phyloP scores from a whole-genome alignment of 2,329 filamentous ascomycete genomes.

The Mycosphaerella sp. region DNA sequence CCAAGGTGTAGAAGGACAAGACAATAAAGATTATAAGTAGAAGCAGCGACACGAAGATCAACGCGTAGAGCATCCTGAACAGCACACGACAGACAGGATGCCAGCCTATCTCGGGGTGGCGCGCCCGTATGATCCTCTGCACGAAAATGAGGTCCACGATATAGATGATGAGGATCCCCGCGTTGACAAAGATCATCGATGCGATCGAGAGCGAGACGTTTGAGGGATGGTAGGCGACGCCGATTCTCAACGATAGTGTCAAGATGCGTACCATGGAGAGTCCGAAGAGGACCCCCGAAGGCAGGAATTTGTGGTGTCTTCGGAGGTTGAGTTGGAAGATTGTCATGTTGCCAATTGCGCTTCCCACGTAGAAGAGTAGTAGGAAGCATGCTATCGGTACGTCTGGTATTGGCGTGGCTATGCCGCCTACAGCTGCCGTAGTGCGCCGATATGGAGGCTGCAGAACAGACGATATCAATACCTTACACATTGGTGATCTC shows the following conservation, averaged over 20 bases:
- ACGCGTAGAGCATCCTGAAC: constrained; percentile 10
- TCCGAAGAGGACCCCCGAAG: constrained; percentile 37
- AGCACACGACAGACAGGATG: constrained; percentile 14
- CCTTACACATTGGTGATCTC: not conserved
- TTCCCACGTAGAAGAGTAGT: constrained; percentile 38
- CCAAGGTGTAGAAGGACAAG: constrained; percentile 28
- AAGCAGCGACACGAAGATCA: constrained; percentile 18
- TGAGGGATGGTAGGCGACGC: constrained; percentile 27
- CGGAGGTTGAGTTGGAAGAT: constrained; percentile 38
- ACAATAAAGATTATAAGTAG: constrained; percentile 30
- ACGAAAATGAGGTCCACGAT: constrained; percentile 30
- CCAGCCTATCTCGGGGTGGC: constrained; percentile 30
- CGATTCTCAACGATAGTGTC: constrained; percentile 36
- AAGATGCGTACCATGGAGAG: constrained; percentile 42
- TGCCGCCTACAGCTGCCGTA: constrained; percentile 36
- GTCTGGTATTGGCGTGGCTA: constrained; percentile 34
- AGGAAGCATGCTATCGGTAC: constrained; percentile 40
- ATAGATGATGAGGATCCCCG: constrained; percentile 31
- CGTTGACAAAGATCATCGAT: constrained; percentile 30
- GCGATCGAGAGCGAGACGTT: constrained; percentile 30
- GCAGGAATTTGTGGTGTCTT: constrained; percentile 38
- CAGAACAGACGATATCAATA: not conserved
- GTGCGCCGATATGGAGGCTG: constrained; percentile 28
- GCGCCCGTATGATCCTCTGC: constrained; percentile 27
- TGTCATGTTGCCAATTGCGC: constrained; percentile 39